Evolutionary conservation across 2,329 filamentous ascomycete genomes (phyloP), one percentile per base, ranked within the genome.

Genomic region (Dactylellina cionopaga): DNA sequence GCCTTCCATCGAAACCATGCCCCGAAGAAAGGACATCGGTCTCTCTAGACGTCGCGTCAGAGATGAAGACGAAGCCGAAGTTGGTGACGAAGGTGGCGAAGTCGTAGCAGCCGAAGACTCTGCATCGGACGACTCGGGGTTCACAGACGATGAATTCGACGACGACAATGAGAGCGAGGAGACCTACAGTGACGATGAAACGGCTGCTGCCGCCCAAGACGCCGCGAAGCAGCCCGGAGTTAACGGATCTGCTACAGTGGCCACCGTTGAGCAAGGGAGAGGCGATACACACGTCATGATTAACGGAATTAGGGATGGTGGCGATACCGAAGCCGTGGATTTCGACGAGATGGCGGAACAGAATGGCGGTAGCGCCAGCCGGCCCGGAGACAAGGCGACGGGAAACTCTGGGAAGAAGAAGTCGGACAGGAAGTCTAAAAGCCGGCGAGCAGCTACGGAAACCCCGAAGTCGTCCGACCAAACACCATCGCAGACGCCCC

Each of bases 41-140:
- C 87, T 87, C 79, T 87, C 87, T 76, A 86, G 89, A 78, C 87
- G 89, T 79, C 84, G 88, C 75, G 88, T 88, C 80, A 88, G 91
- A 77, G 89, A 91, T 79, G 88, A 85, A 76, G 89, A 90, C 77
- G 89, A 90, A 75, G 88, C 90, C 75, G 85, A 82, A 75, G 84
- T 83, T 71, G 82, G 80, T 55, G 59, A 65, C 17, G 85, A 86
- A 70, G 81, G 82, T 58, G 81, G 84, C 66, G 87, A 89, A 51
- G 79, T 86, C 37, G 87, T 89, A 76, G n/a, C n/a, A n/a, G n/a
- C n/a, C n/a, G 87, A 90, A 76, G 88, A 90, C 79, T 90, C 88
- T 55, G 80, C 88, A 76, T 88, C 85, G 75, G 88, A 90, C 70
- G 87, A 85, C 75, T 89, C 88, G 65, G 80, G 87, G 76, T 82